Evolutionary conservation across 805 yeast species (phyloP), one percentile per base, ranked within the genome.

Genomic region (Starmerella geochares): DNA sequence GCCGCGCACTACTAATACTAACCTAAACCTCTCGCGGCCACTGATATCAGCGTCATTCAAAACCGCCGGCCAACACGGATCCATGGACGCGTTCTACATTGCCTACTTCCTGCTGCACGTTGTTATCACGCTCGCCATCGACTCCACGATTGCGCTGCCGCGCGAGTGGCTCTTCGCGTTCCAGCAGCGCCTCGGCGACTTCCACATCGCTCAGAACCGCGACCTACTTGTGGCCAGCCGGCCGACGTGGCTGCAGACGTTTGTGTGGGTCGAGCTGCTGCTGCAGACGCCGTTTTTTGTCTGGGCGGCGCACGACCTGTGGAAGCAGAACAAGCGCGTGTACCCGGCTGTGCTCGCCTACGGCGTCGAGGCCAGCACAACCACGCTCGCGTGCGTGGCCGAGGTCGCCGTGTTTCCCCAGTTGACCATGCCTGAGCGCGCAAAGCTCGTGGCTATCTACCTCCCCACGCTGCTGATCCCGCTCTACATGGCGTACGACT

Each of bases 231-330:
- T 84, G 16, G 62, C 62, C 7, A 65, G 71, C 8, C 71, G 75
- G 14, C 90, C 94, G 1, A 57, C 68, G 2, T 90, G 96, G 96
- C 72, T 90, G 45, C 67, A 73, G 49, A 63, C 74, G 32, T 86
- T 83, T 64, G 94, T 87, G 1, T 65, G 73, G 57, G 62, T 86
- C 50, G 98, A 90, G 64, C 53, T 88, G 36, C 45, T 78, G 3
- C 72, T 83, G 56, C 98, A 90, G 67, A 62, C 84, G 46, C 98
- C 98, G 1, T 70, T 84, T 25, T 92, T 92, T 65, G 54, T 67
- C 13, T 78, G 74, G 11, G 71, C 72, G 0, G 59, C 63, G 3
- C 58, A 55, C 39, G 60, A 62, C 32, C 56, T 74, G 28, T 50
- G 52, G 46, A 57, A 58, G 28, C 67, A 71, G 65, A 65, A 55